Evolutionary conservation across 176 grass and related monocot genomes (phyloP).

Genomic region (Aechmea fasciata): DNA sequence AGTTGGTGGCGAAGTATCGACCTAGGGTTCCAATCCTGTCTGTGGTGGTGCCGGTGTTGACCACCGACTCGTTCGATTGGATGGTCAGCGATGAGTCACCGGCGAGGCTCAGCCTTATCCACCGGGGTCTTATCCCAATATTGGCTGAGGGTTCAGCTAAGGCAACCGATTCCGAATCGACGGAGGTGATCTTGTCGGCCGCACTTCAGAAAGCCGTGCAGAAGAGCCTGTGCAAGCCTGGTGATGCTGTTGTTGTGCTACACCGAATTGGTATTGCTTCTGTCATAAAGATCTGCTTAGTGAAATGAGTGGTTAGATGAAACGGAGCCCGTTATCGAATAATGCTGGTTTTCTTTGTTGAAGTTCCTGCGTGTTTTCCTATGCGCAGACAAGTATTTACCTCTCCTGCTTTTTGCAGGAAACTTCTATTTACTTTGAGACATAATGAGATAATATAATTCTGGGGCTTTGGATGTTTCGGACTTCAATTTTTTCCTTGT

Average conservation of each 20-base stretch:
- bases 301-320: slow-evolving; percentile 33
- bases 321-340: not conserved
- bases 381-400: slow-evolving; percentile 15
- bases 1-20: slow-evolving; percentile 72
- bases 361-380: slow-evolving; percentile 12
- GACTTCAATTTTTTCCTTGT: no score
- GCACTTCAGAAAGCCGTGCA: slow-evolving; percentile 49
- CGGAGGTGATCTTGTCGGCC: slow-evolving; percentile 64
- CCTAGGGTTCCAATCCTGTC: slow-evolving; percentile 82
- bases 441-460: slow-evolving; percentile 21
- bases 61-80: slow-evolving; percentile 76
- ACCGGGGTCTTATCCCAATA: slow-evolving; percentile 65
- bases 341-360: not conserved
- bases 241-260: slow-evolving; percentile 58
- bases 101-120: slow-evolving; percentile 67
- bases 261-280: slow-evolving; percentile 78
- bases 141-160: slow-evolving; percentile 82
- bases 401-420: slow-evolving; percentile 21
- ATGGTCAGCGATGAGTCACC: slow-evolving; percentile 64
- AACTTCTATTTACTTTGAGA: slow-evolving; percentile 8
- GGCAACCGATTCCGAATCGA: slow-evolving; percentile 77
- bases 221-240: slow-evolving; percentile 65
- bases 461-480: no score
- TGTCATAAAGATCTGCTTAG: slow-evolving; percentile 91
- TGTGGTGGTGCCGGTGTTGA: slow-evolving; percentile 65